Base-by-base conservation (phyloP, 1,284 basidiomycete genomes). In the Ustilago vetiveriae region DNA sequence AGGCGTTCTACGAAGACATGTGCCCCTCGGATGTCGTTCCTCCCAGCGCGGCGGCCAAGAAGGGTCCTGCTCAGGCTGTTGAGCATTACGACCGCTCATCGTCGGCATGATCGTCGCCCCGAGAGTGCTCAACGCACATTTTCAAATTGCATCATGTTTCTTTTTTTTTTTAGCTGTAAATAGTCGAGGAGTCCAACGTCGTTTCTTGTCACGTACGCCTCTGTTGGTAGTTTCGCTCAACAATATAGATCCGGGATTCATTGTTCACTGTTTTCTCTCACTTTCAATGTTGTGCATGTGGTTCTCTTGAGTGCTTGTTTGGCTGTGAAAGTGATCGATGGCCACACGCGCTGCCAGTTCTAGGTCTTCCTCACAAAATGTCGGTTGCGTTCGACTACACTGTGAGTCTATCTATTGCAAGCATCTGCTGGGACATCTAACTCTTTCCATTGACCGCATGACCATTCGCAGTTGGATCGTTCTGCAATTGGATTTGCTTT, bases 1-100 rank as follows among this genome's bases (percentile, higher is more conserved):
- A 50, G 35, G 54, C 52, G 4, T 81, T 81, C 62, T 81, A 74
- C 51, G 77, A 79, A 38, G 54, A 77, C 39, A 68, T 75, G 67
- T 71, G 67, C 53, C 67, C 67, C 33, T 50, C 48, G 45, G 67
- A 71, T 33, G 56, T 59, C 2, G 55, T 64, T 3, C 36, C 54
- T 13, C 67, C 67, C 13, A 56, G 56, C 30, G 60, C 67, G 4
- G 67, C 67, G 8, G 67, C 67, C 2, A 59, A 64, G 56, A 70
- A 70, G 53, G 60, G 60, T 9, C 51, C 67, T 11, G 67, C 59
- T 21, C 67, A 70, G 49, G 55, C 55, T 19, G 53, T 36, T n/a
- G 67, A 70, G 56, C 67, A 70, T 41, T 70, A 70, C 56, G 67
- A 70, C 52, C 67, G 60, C 17, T 35, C 56, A 24, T 70, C 60